phyloP scores from a whole-genome alignment of 306 rosid genomes.

The Comarum palustre region DNA sequence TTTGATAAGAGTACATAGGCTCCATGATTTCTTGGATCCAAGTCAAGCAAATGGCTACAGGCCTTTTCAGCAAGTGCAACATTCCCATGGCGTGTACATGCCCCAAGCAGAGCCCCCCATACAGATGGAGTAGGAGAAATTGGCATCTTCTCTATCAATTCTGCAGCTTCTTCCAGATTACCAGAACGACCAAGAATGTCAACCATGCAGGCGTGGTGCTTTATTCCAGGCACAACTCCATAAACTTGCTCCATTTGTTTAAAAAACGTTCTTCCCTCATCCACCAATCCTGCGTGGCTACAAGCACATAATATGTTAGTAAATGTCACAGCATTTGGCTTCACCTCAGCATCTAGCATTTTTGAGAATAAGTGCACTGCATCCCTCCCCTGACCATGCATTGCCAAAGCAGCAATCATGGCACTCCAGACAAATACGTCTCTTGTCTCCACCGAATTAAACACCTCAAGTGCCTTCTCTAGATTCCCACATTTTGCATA shows the following conservation, averaged over 20 bases:
- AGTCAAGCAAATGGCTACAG: conserved; percentile 41
- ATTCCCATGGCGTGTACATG: conserved; percentile 50
- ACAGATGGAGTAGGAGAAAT: conserved; percentile 41
- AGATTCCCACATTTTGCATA: conserved; percentile 64
- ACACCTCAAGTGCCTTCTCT: conserved; percentile 53
- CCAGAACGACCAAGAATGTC: conserved; percentile 60
- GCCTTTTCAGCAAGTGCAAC: conserved; percentile 55
- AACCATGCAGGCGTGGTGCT: conserved; percentile 56
- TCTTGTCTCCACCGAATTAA: conserved; percentile 37
- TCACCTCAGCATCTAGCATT: conserved; percentile 53
- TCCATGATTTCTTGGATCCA: conserved; percentile 59
- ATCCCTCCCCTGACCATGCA: conserved; percentile 56
- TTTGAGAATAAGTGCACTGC: conserved; percentile 47
- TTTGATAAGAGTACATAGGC: conserved; percentile 61
- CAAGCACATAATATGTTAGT: conserved; percentile 57
- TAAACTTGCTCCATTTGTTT: conserved; percentile 50
- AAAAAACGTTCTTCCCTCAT: conserved; percentile 43
- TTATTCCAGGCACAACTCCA: conserved; percentile 48
- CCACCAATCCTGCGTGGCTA: conserved; percentile 55
- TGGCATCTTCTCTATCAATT: conserved; percentile 46
- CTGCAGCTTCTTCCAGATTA: conserved; percentile 45
- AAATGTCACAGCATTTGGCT: conserved; percentile 60
- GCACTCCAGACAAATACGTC: conserved; percentile 68
- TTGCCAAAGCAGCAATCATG: conserved; percentile 61
- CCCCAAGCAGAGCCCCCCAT: conserved; percentile 62